A percentile compares a stretch with the other conserved stretches of the same genome.
phyloP scores from a whole-genome alignment of 768 basidiomycete species.

The Leucocoprinus leucothites region DNA sequence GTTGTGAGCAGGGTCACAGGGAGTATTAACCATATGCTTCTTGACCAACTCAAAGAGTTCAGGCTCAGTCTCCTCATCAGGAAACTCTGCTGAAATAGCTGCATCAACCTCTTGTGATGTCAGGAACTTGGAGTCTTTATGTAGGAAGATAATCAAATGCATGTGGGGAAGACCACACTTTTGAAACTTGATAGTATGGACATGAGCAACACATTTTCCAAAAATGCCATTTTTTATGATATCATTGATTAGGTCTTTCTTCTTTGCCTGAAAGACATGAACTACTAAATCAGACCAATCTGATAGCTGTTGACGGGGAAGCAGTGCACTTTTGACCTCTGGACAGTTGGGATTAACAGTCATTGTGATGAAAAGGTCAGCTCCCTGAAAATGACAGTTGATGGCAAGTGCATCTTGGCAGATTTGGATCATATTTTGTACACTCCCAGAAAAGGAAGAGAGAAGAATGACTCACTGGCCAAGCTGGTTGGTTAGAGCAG shows the following conservation, averaged over 20 bases:
- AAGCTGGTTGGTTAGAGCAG: slow-evolving; percentile 14
- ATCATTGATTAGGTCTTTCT: slow-evolving; percentile 28
- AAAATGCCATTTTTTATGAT: slow-evolving; percentile 35
- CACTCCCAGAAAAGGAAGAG: slow-evolving; percentile 25
- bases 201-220: slow-evolving; percentile 37
- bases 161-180: slow-evolving; percentile 54
- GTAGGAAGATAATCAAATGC: slow-evolving; percentile 46
- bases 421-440: slow-evolving; percentile 35
- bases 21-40: slow-evolving; percentile 32
- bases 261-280: slow-evolving; percentile 43
- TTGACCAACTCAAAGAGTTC: slow-evolving; percentile 36
- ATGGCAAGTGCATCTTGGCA: slow-evolving; percentile 45
- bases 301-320: slow-evolving; percentile 31
- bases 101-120: slow-evolving; percentile 35
- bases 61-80: slow-evolving; percentile 36
- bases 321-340: slow-evolving; percentile 36
- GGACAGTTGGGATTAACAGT: slow-evolving; percentile 46
- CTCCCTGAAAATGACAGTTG: slow-evolving; percentile 25
- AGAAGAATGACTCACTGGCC: slow-evolving; percentile 33
- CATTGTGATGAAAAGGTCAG: slow-evolving; percentile 47
- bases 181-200: slow-evolving; percentile 58
- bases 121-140: slow-evolving; percentile 26
- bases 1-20: slow-evolving; percentile 33
- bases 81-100: slow-evolving; percentile 38
- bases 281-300: slow-evolving; percentile 47